Percentiles rank a stretch among this genome's conserved stretches.
Conservation (phyloP, 139 green algal species). For the Chlorella vulgaris region DNA sequence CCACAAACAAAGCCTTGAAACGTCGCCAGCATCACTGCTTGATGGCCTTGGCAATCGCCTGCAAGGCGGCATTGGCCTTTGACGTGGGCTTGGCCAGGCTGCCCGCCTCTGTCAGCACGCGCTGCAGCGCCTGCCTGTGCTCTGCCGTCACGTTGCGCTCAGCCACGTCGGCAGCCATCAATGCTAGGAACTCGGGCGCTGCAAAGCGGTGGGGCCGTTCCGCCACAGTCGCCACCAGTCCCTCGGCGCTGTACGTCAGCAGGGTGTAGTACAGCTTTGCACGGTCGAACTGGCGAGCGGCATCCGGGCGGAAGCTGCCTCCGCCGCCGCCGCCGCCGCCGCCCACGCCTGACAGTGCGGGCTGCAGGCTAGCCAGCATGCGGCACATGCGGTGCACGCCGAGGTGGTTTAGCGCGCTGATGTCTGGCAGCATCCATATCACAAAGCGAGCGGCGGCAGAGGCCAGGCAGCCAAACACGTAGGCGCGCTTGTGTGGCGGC, state of each 20-base stretch:
- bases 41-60: conserved; percentile 8
- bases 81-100: neutral
- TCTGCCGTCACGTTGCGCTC: conserved; percentile 14
- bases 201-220: conserved; percentile 60
- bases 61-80: conserved; percentile 11
- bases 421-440: conserved; percentile 67
- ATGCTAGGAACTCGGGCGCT: conserved; percentile 59
- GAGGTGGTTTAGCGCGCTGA: conserved; percentile 55
- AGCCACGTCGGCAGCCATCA: conserved; percentile 53
- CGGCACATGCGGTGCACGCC: conserved; percentile 70
- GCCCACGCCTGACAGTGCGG: conserved; percentile 40
- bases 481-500: conserved; percentile 45
- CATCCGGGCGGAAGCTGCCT: conserved; percentile 24
- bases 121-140: conserved; percentile 25
- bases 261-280: conserved; percentile 58
- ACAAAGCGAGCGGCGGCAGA: conserved; percentile 49
- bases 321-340: conserved; percentile 5
- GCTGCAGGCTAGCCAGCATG: conserved; percentile 59
- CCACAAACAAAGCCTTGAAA: no score
- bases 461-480: conserved; percentile 63
- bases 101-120: conserved; percentile 25
- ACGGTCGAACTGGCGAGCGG: conserved; percentile 39
- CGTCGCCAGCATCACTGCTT: conserved; percentile 4
- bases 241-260: conserved; percentile 51
- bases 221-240: conserved; percentile 51